Evolutionary conservation across 2,329 filamentous ascomycete genomes (phyloP), one percentile per base, ranked within the genome.

Genomic region (Aspergillaceae sp.): DNA sequence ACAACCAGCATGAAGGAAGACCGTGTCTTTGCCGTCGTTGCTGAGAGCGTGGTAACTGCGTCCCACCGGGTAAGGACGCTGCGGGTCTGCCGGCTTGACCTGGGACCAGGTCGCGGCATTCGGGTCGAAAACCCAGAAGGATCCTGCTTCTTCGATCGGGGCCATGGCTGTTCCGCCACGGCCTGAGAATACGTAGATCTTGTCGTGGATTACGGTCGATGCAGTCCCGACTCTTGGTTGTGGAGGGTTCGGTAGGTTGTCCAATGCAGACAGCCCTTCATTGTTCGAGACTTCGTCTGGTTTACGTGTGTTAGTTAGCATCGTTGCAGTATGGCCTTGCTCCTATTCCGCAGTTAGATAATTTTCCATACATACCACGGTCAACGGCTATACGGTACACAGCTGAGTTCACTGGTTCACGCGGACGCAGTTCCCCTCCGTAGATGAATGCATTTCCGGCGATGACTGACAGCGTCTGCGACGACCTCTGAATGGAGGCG

Each of bases 111-210:
- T 68, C 45, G 75, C 68, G n/a, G 71, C 69, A 48, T 74, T 70
- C 1, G 84, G 82, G 61, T 88, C 79, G 57, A 86, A 90, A 29
- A 81, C 73, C 87, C 87, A 94, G 43, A 94, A 74, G 3, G 80
- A 74, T 10, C 88, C 88, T 7, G 72, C 64, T 58, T 94, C 88
- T 44, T 90, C 79, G 7, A 94, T 72, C 0, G 86, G 80, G 1
- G 77, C 71, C 78, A 86, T 83, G 29, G 79, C 80, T 3, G 74
- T 67, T 0, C 84, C 84, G 32, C 84, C 83, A 40, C 86, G 81
- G 7, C 89, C 88, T 41, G 87, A 88, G 65, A 90, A 94, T 37
- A 94, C 53, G 66, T 91, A 91, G 57, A 94, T 81, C 26, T 80
- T 81, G 40, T 77, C 75, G 48, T 82, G 76, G 48, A 92, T 77